These are phyloP conservation scores for Carpinus viminea DNA, from an alignment of 306 rosid genomes.

Conservation along the genomic window DNA sequence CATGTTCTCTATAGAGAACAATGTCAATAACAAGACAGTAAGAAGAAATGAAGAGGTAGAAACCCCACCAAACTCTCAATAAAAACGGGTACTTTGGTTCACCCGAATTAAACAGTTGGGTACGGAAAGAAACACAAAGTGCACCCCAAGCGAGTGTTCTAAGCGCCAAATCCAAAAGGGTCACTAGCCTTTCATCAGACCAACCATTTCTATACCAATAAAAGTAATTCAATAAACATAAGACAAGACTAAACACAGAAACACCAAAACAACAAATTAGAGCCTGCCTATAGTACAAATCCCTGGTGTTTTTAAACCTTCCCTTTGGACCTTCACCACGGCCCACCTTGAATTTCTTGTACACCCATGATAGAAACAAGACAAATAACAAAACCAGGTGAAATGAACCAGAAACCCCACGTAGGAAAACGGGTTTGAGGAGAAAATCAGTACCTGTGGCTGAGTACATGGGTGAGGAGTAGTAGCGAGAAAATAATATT, in stretches of 20 bases:
- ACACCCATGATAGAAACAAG: slow-evolving; percentile 22
- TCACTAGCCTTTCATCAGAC: slow-evolving; percentile 36
- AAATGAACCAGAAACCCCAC: slow-evolving; percentile 25
- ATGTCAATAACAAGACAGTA: slow-evolving; percentile 29
- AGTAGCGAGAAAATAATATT: not conserved
- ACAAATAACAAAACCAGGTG: slow-evolving; percentile 29
- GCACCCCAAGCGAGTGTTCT: slow-evolving; percentile 44
- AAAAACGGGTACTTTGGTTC: slow-evolving; percentile 29
- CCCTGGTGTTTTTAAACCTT: slow-evolving; percentile 6
- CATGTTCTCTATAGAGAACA: slow-evolving; percentile 24
- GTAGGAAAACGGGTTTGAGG: slow-evolving; percentile 44
- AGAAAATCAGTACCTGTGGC: slow-evolving; percentile 14
- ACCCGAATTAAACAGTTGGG: slow-evolving; percentile 33
- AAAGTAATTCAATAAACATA: slow-evolving; percentile 29
- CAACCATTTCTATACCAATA: slow-evolving; percentile 35
- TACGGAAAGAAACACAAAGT: slow-evolving; percentile 30
- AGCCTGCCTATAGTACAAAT: slow-evolving; percentile 9
- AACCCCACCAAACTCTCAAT: slow-evolving; percentile 42
- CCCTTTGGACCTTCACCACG: slow-evolving; percentile 28
- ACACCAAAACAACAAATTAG: slow-evolving; percentile 30
- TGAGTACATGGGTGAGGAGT: not conserved
- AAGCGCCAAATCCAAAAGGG: slow-evolving; percentile 42
- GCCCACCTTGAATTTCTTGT: slow-evolving; percentile 15
- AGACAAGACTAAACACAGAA: slow-evolving; percentile 27
- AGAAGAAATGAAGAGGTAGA: slow-evolving; percentile 39